Evolutionary conservation across 345 rosid species (phyloP).

Genomic region (Noccaea bulbosa): DNA sequence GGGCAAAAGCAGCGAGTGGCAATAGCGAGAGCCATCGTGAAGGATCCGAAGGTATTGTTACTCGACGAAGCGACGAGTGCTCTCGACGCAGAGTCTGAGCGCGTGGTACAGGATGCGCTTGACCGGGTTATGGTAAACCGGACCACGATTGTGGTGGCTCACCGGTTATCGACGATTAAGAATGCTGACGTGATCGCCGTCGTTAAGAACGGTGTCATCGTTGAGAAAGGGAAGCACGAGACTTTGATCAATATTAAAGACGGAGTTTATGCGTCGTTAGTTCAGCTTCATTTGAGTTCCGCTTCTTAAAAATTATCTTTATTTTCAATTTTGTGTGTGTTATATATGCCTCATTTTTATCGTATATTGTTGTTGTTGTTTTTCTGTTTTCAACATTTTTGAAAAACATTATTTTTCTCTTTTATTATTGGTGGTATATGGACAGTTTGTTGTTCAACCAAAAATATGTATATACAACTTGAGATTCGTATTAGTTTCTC

Average conservation of each 20-base stretch:
- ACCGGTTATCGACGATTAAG: slow-evolving; percentile 65
- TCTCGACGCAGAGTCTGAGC: slow-evolving; percentile 71
- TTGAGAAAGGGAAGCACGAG: slow-evolving; percentile 71
- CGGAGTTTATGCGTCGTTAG: slow-evolving; percentile 67
- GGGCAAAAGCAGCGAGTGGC: slow-evolving; percentile 86
- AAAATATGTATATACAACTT: neutral
- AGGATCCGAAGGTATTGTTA: slow-evolving; percentile 62
- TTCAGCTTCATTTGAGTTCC: slow-evolving; percentile 57
- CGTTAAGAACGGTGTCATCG: slow-evolving; percentile 60
- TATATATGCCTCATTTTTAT: neutral
- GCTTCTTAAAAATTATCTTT: slow-evolving; percentile 19
- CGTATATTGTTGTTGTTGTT: neutral
- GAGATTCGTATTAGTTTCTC: neutral
- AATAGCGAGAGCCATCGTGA: slow-evolving; percentile 78
- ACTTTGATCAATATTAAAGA: slow-evolving; percentile 50
- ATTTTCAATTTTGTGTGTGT: neutral
- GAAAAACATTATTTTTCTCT: neutral
- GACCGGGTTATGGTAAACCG: slow-evolving; percentile 63
- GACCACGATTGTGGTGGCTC: slow-evolving; percentile 69
- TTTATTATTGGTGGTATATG: neutral
- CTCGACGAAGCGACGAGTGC: slow-evolving; percentile 87
- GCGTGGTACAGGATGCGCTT: slow-evolving; percentile 72
- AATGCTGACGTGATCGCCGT: slow-evolving; percentile 68
- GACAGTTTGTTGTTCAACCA: neutral
- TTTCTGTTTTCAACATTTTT: neutral